Conservation (phyloP, 345 rosid genomes). For the Eucalyptus decipiens region DNA sequence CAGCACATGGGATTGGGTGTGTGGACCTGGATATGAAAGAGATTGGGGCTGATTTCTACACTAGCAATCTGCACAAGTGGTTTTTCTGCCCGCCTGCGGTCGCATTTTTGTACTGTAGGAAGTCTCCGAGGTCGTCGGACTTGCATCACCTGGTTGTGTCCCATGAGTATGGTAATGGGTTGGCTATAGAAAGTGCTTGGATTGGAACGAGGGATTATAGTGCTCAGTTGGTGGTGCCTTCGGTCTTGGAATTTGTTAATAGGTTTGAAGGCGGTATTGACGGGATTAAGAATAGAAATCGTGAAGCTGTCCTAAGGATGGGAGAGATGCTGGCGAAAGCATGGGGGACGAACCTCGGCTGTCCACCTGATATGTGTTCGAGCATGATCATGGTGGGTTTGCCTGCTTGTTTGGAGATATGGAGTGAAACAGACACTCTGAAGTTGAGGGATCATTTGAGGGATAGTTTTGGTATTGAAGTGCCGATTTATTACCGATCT, state of each 20-base stretch:
- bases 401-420: slow-evolving; percentile 55
- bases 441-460: slow-evolving; percentile 61
- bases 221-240: slow-evolving; percentile 75
- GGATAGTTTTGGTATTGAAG: slow-evolving; percentile 52
- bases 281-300: slow-evolving; percentile 79
- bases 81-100: slow-evolving; percentile 90
- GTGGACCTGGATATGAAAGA: slow-evolving; percentile 79
- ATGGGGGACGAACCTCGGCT: slow-evolving; percentile 87
- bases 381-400: slow-evolving; percentile 90
- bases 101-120: slow-evolving; percentile 76
- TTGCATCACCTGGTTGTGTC: slow-evolving; percentile 96
- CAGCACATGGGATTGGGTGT: slow-evolving; percentile 89
- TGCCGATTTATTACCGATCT: slow-evolving; percentile 56
- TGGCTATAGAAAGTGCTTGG: slow-evolving; percentile 88
- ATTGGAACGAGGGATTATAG: slow-evolving; percentile 92
- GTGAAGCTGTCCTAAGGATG: slow-evolving; percentile 65
- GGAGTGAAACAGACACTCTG: slow-evolving; percentile 35
- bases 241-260: slow-evolving; percentile 64
- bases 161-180: slow-evolving; percentile 80
- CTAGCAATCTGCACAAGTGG: slow-evolving; percentile 89
- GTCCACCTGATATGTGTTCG: slow-evolving; percentile 72
- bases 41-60: slow-evolving; percentile 90
- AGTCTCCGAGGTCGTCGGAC: slow-evolving; percentile 11
- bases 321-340: slow-evolving; percentile 72
- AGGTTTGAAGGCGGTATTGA: slow-evolving; percentile 80